A percentile compares a stretch with the other conserved stretches of the same genome.
Evolutionary conservation across 306 rosid species (phyloP).

Genomic region (Notholithocarpus densiflorus): DNA sequence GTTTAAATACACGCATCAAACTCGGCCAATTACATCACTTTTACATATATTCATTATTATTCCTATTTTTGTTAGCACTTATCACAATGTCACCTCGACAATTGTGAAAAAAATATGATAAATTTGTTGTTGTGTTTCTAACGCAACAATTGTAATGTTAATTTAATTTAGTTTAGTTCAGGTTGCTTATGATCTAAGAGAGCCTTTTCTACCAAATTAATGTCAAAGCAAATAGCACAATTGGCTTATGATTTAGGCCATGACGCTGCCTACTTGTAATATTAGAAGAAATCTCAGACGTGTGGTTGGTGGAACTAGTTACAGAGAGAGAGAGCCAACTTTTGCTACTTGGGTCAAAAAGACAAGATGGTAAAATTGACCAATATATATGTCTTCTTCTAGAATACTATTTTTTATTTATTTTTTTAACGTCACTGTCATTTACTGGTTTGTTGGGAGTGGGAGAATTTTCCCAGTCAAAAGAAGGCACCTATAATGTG

Average conservation of each 20-base stretch:
- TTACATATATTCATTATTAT: no score
- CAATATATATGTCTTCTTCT: neutral
- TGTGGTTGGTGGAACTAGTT: neutral
- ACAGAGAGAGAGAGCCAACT: neutral
- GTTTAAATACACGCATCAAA: no score
- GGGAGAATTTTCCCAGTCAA: no score
- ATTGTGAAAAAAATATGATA: no score
- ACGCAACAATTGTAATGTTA: no score
- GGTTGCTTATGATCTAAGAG: neutral
- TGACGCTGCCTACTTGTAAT: neutral
- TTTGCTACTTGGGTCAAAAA: neutral
- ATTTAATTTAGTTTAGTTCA: neutral
- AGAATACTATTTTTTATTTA: neutral
- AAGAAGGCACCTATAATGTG: no score
- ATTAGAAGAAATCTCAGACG: neutral
- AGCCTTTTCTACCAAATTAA: neutral
- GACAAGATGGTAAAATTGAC: neutral
- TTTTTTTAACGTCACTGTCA: neutral
- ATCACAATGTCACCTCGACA: no score
- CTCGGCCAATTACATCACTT: no score
- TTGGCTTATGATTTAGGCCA: neutral
- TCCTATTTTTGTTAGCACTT: no score
- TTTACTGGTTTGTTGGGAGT: no score
- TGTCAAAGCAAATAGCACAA: neutral
- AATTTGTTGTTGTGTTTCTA: no score